Base-by-base conservation (phyloP, 441 rosid species). In the Flueggea neowawraea region DNA sequence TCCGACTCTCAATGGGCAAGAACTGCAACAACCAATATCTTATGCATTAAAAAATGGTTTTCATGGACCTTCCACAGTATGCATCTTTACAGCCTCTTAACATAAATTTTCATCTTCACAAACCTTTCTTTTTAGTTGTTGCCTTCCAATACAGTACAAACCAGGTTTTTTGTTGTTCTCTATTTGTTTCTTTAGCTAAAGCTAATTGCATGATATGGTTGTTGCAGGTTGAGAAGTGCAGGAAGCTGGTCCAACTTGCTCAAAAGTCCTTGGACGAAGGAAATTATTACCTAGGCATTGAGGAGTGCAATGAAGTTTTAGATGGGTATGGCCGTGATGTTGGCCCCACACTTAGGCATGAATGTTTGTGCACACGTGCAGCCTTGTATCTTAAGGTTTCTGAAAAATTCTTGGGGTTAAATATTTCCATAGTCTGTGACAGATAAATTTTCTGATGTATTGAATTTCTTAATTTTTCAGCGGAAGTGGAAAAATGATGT, bases 401-500 rank as follows among this genome's bases (percentile, higher is more conserved):
- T 61, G 50, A 17, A 49, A 60, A 69, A 60, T 22, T 52, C 78
- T 60, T 67, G 22, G 64, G 54, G 11, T 52, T 31, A 8, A 16
- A 55, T 53, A 54, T 51, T 62, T 41, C 60, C 53, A 58, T 64
- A 62, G 14, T 45, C 22, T 62, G 69, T 14, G 69, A 12, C 15
- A 58, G 41, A 28, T 22, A 41, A 31, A 50, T 58, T n/a, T 49
- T 6, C 33, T 49, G 9, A 15, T 16, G 16, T 33, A 48, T 52
- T 67, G 44, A 8, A 17, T 14, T 31, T 12, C 16, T 7, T 22
- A 14, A 52, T 55, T 68, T 75, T 66, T 50, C 90, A 95, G 99
- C 66, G 99, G 49, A 95, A 86, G 71, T 95, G 98, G 99, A 95
- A 90, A 78, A 91, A 95, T 76, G 99, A 95, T 73, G 91, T 73